Base-by-base conservation (phyloP, 73 alveolate species). In the Symbiodinium natans region DNA sequence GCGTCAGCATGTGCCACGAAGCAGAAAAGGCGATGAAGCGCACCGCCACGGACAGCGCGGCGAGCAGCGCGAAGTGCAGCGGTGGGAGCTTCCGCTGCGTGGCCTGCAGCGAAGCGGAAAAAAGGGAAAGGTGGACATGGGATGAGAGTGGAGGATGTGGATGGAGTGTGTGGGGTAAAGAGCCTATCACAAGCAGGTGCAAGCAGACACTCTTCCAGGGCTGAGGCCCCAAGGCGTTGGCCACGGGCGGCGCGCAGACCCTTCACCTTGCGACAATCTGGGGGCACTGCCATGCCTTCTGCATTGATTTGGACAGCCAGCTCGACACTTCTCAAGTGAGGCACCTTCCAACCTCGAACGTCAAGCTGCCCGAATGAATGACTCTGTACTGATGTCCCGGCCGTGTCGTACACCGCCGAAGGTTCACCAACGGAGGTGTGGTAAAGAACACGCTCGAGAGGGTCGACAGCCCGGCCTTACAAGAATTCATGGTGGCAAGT, bases 391-490 rank as follows among this genome's bases (percentile, higher is more conserved):
- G 86, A 68, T 13, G 29, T 25, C 68, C 87, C 48, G 56, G 38
- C 98, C 39, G 98, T 92, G 87, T 92, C 98, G 80, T 92, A 92
- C 82, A 92, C 98, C 42, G 43, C 40, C 89, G 98, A 92, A n/a
- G 98, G 98, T 82, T 68, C 90, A 29, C 98, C 98, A 82, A 92
- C 98, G 17, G 98, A 92, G 41, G 98, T 92, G 82, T 38, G 46
- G 56, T 92, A 92, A 27, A 92, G 90, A 74, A 92, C 89, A 31
- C 38, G 87, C 56, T 92, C 98, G 90, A 92, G 54, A 31, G 98
- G 98, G 31, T 92, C 98, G 74, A 41, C 59, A 21, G 68, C 68
- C 84, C 95, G 86, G 27, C 95, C 95, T 88, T 19, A 48, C 48
- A 3, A 52, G 29, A 52, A 52, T 21, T 17, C 68, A n/a, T n/a